Base-by-base conservation (phyloP, 2,329 filamentous ascomycete species). In the Fusarium penzigii region DNA sequence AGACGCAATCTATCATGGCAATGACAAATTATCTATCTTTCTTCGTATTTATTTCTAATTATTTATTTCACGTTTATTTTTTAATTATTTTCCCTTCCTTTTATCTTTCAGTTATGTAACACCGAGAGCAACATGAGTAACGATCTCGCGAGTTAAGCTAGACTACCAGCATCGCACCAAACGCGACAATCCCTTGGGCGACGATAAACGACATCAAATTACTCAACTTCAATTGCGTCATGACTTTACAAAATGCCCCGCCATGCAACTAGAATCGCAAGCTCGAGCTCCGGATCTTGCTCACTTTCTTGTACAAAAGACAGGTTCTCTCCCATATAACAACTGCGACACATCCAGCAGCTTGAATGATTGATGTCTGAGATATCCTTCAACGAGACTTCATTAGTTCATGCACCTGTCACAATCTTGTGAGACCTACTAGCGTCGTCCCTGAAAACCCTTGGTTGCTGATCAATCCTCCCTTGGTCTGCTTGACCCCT, bases 211-310 rank as follows among this genome's bases (percentile, higher is more conserved):
- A 25, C 20, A 25, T 5, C 20, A 36, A 36, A 36, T 36, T 36
- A 36, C 32, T 14, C 10, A 56, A 55, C 58, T 55, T 55, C 47
- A 43, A 59, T 60, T 55, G 55, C 49, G 55, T 61, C 52, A 61
- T 50, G 48, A 47, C 58, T 36, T 36, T 36, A 40, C 4, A 40
- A 40, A 16, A 17, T 40, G 39, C 17, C 17, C n/a, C 17, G 17
- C 39, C 17, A 16, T 40, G n/a, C 39, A 14, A 7, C 20, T 25
- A 25, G 12, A 16, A 16, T 20, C 3, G 12, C n/a, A 4, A 20
- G 16, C 5, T 40, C 17, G 9, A 40, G 17, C 39, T 16, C 39
- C 6, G 5, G 6, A 17, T 14, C 4, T 25, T 5, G 20, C 20
- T 25, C 20, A 25, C 20, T 25, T 25, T 25, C 20, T 7, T 25